Evolutionary conservation across 768 basidiomycete species (phyloP).

Genomic region (Hygrophorus russula): DNA sequence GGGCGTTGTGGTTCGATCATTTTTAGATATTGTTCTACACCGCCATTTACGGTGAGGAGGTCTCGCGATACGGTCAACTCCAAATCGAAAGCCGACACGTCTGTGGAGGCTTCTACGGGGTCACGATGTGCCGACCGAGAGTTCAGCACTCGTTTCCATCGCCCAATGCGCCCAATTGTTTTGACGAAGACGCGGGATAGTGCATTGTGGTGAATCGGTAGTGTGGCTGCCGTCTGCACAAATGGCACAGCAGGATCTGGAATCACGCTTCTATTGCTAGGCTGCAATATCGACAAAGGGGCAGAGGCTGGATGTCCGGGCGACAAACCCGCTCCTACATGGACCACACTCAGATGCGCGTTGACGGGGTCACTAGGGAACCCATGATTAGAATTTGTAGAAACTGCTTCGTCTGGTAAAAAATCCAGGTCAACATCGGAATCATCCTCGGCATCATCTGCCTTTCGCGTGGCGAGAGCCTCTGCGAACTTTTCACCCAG

Average conservation of each 20-base stretch:
- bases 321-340: constrained; percentile 24
- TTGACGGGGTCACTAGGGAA: constrained; percentile 35
- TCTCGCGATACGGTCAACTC: constrained; percentile 47
- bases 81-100: constrained; percentile 62
- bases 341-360: constrained; percentile 32
- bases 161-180: constrained; percentile 72
- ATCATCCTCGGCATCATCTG: constrained; percentile 22
- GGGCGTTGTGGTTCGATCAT: constrained; percentile 29
- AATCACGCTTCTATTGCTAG: constrained; percentile 8
- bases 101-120: constrained; percentile 26
- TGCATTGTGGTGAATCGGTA: constrained; percentile 48
- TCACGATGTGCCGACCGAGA: constrained; percentile 21
- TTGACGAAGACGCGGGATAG: constrained; percentile 70
- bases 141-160: constrained; percentile 74
- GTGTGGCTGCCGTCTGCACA: constrained; percentile 28
- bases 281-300: constrained; percentile 25
- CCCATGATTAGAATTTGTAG: constrained; percentile 16
- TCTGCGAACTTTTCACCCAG: constrained; percentile 61
- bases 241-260: constrained; percentile 19
- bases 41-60: constrained; percentile 47
- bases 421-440: constrained; percentile 77
- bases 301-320: constrained; percentile 34
- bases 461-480: constrained; percentile 29
- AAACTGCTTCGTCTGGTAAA: constrained; percentile 35
- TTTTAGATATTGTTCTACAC: constrained; percentile 56